Conservation (phyloP, 352 stramenopile species). For the Pythium scleroteichum region DNA sequence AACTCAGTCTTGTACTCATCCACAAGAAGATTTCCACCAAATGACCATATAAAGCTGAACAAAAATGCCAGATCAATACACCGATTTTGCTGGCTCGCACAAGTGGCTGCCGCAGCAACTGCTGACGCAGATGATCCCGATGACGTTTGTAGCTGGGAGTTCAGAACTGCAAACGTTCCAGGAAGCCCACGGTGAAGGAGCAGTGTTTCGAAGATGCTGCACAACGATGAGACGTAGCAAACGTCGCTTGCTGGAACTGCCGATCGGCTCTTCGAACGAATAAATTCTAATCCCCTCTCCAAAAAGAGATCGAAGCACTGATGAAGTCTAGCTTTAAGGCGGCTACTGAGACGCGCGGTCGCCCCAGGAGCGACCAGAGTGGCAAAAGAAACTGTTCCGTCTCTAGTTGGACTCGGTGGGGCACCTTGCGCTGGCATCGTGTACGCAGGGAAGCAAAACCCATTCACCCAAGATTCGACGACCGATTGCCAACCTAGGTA, state of each 20-base stretch:
- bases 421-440: slow-evolving; percentile 2
- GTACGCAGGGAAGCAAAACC: slow-evolving; percentile 31
- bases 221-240: slow-evolving; percentile 51
- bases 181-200: slow-evolving; percentile 38
- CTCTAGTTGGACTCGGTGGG: slow-evolving; percentile 21
- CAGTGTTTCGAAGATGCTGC: slow-evolving; percentile 61
- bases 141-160: slow-evolving; percentile 7
- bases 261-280: slow-evolving; percentile 35
- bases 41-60: slow-evolving; percentile 74
- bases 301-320: slow-evolving; percentile 71
- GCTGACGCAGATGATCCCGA: slow-evolving; percentile 23
- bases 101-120: slow-evolving; percentile 23
- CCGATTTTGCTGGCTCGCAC: slow-evolving; percentile 51
- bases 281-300: slow-evolving; percentile 49
- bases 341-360: slow-evolving; percentile 31
- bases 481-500: slow-evolving; percentile 68
- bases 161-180: slow-evolving; percentile 39
- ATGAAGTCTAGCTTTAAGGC: slow-evolving; percentile 40
- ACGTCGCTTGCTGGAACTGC: slow-evolving; percentile 54
- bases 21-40: slow-evolving; percentile 61
- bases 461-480: slow-evolving; percentile 63
- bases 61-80: slow-evolving; percentile 69
- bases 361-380: background rate
- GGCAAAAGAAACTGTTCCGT: slow-evolving; percentile 3
- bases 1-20: slow-evolving; percentile 37